Evolutionary conservation across 2,329 filamentous ascomycete species (phyloP).

Genomic region (Kalaharituber pfeilii): DNA sequence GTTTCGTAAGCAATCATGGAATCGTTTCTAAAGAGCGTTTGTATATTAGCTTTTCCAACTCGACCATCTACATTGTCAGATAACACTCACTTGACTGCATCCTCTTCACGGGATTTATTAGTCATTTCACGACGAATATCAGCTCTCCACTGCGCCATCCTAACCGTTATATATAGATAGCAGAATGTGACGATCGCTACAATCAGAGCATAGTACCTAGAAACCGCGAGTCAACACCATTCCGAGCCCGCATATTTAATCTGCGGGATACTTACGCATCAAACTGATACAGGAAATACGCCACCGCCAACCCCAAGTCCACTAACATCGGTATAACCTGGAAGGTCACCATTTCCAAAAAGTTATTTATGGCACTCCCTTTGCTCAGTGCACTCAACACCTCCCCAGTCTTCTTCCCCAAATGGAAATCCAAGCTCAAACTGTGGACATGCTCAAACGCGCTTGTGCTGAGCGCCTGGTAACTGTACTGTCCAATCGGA

Average conservation of each 20-base stretch:
- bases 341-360: constrained; percentile 91
- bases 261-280: constrained; percentile 38
- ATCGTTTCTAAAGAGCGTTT: constrained; percentile 46
- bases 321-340: constrained; percentile 89
- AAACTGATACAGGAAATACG: constrained; percentile 60
- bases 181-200: constrained; percentile 83
- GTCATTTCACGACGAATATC: constrained; percentile 87
- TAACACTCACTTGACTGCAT: constrained; percentile 62
- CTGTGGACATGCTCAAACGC: constrained; percentile 95
- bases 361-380: constrained; percentile 87
- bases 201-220: constrained; percentile 62
- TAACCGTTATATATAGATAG: constrained; percentile 91
- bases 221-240: constrained; percentile 1
- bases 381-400: constrained; percentile 92
- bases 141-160: constrained; percentile 83
- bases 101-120: constrained; percentile 84
- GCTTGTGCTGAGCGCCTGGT: constrained; percentile 79
- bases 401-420: constrained; percentile 91
- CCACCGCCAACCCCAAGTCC: constrained; percentile 70
- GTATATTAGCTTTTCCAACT: no score
- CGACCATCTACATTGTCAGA: no score
- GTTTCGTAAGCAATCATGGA: constrained; percentile 98
- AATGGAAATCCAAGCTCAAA: constrained; percentile 86
- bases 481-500: constrained; percentile 90
- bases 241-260: not conserved